phyloP scores from a whole-genome alignment of 805 yeast species.

The Pichia cabralensis region DNA sequence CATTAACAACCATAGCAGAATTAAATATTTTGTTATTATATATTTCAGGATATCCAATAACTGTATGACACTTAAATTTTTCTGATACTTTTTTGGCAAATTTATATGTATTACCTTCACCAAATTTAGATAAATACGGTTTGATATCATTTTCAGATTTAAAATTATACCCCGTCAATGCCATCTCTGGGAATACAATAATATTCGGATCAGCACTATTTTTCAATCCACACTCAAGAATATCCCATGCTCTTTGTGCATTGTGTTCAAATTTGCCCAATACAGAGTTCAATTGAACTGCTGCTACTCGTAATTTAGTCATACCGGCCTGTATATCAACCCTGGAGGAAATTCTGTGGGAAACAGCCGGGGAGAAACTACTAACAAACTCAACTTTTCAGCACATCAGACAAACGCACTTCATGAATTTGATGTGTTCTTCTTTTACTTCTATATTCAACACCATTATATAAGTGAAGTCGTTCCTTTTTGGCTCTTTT shows the following conservation, averaged over 20 bases:
- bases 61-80: constrained; percentile 48
- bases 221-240: constrained; percentile 27
- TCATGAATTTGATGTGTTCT: too few relatives aligned
- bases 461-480: too few relatives aligned
- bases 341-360: too few relatives aligned
- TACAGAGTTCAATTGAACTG: constrained; percentile 57
- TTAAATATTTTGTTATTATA: constrained; percentile 40
- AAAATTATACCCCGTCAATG: constrained; percentile 79
- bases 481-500: too few relatives aligned
- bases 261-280: constrained; percentile 53
- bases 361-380: too few relatives aligned
- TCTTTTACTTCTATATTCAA: too few relatives aligned
- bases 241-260: constrained; percentile 32
- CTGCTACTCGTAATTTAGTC: constrained; percentile 49
- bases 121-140: constrained; percentile 45
- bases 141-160: constrained; percentile 32
- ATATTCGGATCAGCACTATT: constrained; percentile 38
- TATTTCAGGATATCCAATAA: constrained; percentile 77
- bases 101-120: constrained; percentile 31
- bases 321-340: too few relatives aligned
- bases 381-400: too few relatives aligned
- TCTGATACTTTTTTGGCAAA: constrained; percentile 50
- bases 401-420: too few relatives aligned
- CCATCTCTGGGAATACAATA: constrained; percentile 75
- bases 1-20: constrained; percentile 56